A percentile compares a stretch with the other conserved stretches of the same genome.
Evolutionary conservation across 2,329 filamentous ascomycete species (phyloP).

Genomic region (Fusarium pseudocircinatum): DNA sequence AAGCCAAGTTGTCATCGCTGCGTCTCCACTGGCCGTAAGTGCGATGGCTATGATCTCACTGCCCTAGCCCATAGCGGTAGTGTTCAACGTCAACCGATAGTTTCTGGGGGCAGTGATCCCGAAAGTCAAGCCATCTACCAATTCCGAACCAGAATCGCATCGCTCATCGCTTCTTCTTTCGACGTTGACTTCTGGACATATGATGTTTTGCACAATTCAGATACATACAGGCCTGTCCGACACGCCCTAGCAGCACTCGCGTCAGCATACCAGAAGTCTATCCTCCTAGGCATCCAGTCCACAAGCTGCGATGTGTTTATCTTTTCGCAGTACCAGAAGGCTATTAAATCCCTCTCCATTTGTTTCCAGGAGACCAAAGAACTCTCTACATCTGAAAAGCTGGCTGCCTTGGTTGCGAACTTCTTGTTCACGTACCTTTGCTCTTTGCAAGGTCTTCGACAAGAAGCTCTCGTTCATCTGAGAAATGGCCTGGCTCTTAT

Average conservation of each 20-base stretch:
- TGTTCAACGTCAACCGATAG: neutral
- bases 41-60: neutral
- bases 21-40: neutral
- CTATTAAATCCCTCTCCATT: neutral
- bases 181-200: neutral
- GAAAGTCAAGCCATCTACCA: conserved; percentile 5
- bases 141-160: neutral
- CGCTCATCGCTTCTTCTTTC: neutral
- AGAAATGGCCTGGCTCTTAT: neutral
- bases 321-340: neutral
- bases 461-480: neutral
- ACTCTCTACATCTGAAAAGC: neutral
- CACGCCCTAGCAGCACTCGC: neutral
- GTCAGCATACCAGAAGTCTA: neutral
- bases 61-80: rapidly evolving
- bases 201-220: neutral
- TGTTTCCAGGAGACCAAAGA: neutral
- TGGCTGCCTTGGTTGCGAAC: neutral
- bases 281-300: neutral
- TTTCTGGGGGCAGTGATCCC: neutral
- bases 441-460: neutral
- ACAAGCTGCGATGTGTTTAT: neutral
- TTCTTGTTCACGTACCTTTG: neutral
- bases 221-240: neutral
- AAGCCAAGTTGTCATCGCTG: neutral